Percentiles rank a stretch among this genome's conserved stretches.
Evolutionary conservation across 768 basidiomycete genomes (phyloP).

Genomic region (Lactifluus piperatus): DNA sequence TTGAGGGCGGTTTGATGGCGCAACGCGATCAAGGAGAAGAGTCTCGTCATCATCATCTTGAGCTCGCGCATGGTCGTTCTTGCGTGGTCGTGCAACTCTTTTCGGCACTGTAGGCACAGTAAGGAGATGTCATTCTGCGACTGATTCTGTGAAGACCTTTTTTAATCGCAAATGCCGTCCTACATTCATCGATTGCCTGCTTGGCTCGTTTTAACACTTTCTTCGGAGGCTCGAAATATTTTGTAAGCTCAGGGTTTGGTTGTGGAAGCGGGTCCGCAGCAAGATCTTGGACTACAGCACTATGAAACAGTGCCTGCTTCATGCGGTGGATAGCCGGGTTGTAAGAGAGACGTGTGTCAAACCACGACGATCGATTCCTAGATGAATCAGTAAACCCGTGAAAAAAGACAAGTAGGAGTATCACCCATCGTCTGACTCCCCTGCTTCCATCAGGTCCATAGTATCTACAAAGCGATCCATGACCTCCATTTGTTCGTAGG

Average conservation of each 20-base stretch:
- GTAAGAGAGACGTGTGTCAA: conserved; percentile 64
- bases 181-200: conserved; percentile 50
- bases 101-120: conserved; percentile 45
- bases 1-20: not conserved
- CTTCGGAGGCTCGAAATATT: conserved; percentile 75
- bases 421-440: conserved; percentile 72
- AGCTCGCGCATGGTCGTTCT: conserved; percentile 55
- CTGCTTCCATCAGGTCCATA: conserved; percentile 78
- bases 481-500: conserved; percentile 60
- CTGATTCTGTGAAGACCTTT: conserved; percentile 40
- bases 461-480: conserved; percentile 86
- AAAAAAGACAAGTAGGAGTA: not conserved
- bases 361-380: conserved; percentile 67
- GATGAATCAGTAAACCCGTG: not conserved
- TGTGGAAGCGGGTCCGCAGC: conserved; percentile 67
- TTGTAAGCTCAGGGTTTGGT: conserved; percentile 75
- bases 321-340: conserved; percentile 87
- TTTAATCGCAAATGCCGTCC: conserved; percentile 64
- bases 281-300: conserved; percentile 71
- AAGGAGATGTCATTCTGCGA: not conserved
- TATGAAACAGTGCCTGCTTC: conserved; percentile 90
- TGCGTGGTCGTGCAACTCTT: conserved; percentile 44
- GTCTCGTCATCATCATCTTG: conserved; percentile 39
- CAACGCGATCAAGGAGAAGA: conserved; percentile 17
- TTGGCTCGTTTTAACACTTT: conserved; percentile 54